Base-by-base conservation (phyloP, 2,329 filamentous ascomycete species). In the Colletotrichum chrysophilum region DNA sequence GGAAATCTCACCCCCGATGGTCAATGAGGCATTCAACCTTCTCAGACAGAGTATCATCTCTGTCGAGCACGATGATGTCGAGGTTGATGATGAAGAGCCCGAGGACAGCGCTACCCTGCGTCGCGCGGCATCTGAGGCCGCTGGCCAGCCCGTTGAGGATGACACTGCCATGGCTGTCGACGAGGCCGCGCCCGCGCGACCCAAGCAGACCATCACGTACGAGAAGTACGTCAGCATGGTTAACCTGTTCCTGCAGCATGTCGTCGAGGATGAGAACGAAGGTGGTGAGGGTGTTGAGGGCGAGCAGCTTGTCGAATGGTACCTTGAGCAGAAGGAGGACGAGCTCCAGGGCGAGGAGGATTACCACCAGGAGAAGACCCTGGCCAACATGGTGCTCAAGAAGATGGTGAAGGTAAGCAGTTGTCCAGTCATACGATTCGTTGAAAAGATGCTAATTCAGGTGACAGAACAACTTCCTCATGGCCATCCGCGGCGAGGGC, bases 41-140 rank as follows among this genome's bases (percentile, higher is more conserved):
- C 91, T 99, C 14, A 90, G 96, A 56, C 96, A 98, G 85, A 97
- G 94, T 84, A 99, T 99, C 83, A 98, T 99, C 80, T 97, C 94
- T 3, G 97, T 99, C 30, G 97, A 99, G 85, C 97, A 98, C 82
- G 97, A 99, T 80, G 97, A 99, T 80, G 93, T 99, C 18, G 96
- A 98, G 82, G 93, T 99, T 76, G 95, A 98, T 77, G 95, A 98
- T 4, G 94, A 94, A 24, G 91, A 92, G 43, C 84, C 81, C n/a
- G 87, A 87, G 77, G 88, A 89, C 76, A 83, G 86, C 73, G 89
- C 86, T 58, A 86, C 82, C 4, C 86, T 90, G 10, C 84, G 83
- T 32, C 87, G 82, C 26, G 82, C 83, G 18, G 81, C 81, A n/a
- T 81, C 82, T 30, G 83, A 85, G 62, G 85, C 79, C 80, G 84